A percentile compares a stretch with the other conserved stretches of the same genome.
phyloP scores from a whole-genome alignment of 176 grass and related monocot species.

The Ensete glaucum region DNA sequence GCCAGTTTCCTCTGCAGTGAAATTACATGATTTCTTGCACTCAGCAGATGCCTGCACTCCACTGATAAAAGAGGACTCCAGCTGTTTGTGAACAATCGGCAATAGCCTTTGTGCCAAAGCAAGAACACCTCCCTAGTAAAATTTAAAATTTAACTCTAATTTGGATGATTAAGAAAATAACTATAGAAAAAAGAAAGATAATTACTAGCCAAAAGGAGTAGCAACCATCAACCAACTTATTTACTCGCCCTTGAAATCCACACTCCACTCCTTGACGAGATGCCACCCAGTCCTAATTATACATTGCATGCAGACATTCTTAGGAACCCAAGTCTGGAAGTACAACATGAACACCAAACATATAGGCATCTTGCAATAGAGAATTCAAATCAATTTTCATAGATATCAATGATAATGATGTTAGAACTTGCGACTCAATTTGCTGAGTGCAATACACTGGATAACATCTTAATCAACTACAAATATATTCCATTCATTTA shows the following conservation, averaged over 20 bases:
- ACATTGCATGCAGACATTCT: neutral
- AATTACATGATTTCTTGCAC: conserved; percentile 25
- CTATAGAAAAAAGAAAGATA: conserved; percentile 9
- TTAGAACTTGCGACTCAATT: too few relatives aligned
- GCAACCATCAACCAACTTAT: conserved; percentile 99
- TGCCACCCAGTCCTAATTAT: conserved; percentile 59
- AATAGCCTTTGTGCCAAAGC: conserved; percentile 70
- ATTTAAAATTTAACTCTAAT: conserved; percentile 5
- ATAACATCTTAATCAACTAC: too few relatives aligned
- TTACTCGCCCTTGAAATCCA: conserved; percentile 87
- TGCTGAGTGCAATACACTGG: too few relatives aligned
- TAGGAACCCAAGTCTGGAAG: too few relatives aligned
- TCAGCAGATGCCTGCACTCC: conserved; percentile 13
- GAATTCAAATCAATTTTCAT: too few relatives aligned
- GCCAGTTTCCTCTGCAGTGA: conserved; percentile 11
- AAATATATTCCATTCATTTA: too few relatives aligned
- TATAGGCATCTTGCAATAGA: too few relatives aligned
- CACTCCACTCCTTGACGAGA: conserved; percentile 90
- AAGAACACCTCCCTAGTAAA: conserved; percentile 59
- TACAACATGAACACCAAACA: too few relatives aligned
- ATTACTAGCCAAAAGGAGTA: conserved; percentile 99
- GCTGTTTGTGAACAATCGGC: conserved; percentile 37
- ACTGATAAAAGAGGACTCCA: conserved; percentile 28
- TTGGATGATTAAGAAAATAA: conserved; percentile 15
- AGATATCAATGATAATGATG: too few relatives aligned